These are phyloP conservation scores for Psidium friedrichsthalianum DNA, from an alignment of 345 rosid species.

Conservation along the genomic window DNA sequence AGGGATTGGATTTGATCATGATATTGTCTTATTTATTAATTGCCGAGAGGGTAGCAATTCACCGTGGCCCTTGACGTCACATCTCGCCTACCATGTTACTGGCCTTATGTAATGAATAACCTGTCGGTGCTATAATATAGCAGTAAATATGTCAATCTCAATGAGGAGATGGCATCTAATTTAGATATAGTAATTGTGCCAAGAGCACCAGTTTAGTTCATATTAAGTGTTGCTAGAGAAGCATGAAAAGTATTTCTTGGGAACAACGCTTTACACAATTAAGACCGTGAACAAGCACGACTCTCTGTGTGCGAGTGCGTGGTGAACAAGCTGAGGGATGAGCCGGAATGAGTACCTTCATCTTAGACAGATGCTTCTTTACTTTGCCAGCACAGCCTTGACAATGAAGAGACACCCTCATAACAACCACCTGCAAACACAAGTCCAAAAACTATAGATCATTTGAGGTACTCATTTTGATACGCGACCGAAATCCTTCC, in stretches of 20 bases:
- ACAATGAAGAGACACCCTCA: constrained; percentile 60
- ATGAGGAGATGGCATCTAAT: not conserved
- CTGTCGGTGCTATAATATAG: not conserved
- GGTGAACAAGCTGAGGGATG: not conserved
- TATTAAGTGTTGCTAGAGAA: not conserved
- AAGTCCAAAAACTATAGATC: not conserved
- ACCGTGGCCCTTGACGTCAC: not conserved
- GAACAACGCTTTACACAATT: not conserved
- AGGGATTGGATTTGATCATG: not conserved
- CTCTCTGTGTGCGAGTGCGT: not conserved
- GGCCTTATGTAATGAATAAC: not conserved
- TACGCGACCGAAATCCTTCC: not conserved
- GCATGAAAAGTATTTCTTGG: not conserved
- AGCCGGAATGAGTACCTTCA: constrained; percentile 30
- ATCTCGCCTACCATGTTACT: not conserved
- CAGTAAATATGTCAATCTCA: not conserved
- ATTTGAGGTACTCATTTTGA: not conserved
- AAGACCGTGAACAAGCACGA: not conserved
- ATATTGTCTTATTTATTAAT: not conserved
- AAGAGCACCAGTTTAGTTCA: not conserved
- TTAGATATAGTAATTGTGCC: not conserved
- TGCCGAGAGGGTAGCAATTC: not conserved
- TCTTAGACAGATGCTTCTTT: constrained; percentile 54
- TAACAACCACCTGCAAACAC: constrained; percentile 44
- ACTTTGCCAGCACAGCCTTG: constrained; percentile 72